These are phyloP conservation scores for Protomyces pachydermus DNA, from an alignment of 1,139 yeast genomes.

Conservation along the genomic window DNA sequence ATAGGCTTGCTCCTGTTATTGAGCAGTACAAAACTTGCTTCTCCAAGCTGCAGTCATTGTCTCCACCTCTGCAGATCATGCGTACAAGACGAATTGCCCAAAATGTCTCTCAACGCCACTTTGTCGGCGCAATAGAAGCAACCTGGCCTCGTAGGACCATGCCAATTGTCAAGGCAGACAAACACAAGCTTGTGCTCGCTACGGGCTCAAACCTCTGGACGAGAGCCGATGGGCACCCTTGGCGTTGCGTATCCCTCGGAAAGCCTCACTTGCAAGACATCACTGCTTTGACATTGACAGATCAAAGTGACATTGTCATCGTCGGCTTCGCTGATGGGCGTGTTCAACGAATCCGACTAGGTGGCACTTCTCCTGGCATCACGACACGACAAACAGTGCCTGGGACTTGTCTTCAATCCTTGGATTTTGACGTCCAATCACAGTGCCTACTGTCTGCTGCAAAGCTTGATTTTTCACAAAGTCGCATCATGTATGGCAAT, in stretches of 20 bases:
- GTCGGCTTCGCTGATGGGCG: slow-evolving; percentile 18
- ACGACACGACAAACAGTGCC: background rate
- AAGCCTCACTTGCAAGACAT: slow-evolving; percentile 11
- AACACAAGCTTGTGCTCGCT: slow-evolving; percentile 11
- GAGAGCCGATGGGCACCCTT: background rate
- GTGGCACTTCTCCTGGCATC: background rate
- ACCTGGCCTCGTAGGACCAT: slow-evolving; percentile 9
- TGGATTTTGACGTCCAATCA: background rate
- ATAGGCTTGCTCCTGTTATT: background rate
- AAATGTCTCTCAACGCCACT: background rate
- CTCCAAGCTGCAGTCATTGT: background rate
- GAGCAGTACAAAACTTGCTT: slow-evolving; percentile 3
- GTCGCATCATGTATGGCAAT: background rate
- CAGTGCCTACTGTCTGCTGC: slow-evolving; percentile 3
- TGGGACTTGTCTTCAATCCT: slow-evolving; percentile 1
- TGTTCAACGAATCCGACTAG: background rate
- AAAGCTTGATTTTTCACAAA: background rate
- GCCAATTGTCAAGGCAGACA: slow-evolving; percentile 23
- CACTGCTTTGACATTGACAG: slow-evolving; percentile 6
- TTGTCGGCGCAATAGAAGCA: slow-evolving; percentile 1
- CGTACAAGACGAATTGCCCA: background rate
- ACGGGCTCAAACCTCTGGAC: slow-evolving; percentile 10
- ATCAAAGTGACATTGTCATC: background rate
- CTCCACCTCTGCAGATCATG: background rate
- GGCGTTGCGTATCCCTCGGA: background rate